These are phyloP conservation scores for Delitschia confertaspora DNA, from an alignment of 495 filamentous ascomycete genomes.

Conservation along the genomic window DNA sequence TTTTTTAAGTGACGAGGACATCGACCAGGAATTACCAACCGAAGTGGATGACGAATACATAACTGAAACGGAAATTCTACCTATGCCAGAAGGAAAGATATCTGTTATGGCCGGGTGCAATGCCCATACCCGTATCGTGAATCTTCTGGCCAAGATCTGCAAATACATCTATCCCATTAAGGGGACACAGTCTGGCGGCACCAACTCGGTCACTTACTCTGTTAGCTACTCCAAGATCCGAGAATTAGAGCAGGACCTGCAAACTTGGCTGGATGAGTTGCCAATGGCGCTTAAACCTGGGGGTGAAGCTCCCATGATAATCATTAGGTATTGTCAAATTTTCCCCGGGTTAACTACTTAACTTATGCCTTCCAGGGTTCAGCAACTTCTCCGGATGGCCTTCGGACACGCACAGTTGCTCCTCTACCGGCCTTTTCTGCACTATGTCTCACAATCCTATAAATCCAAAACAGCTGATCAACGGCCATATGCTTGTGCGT, in stretches of 20 bases:
- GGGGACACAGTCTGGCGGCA: conserved; percentile 33
- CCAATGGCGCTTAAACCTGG: conserved; percentile 67
- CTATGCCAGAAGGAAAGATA: conserved; percentile 64
- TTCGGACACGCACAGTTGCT: conserved; percentile 92
- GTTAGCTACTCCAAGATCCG: conserved; percentile 82
- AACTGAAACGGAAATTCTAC: conserved; percentile 61
- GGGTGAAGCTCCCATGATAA: conserved; percentile 59
- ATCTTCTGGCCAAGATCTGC: conserved; percentile 74
- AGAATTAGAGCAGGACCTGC: conserved; percentile 82
- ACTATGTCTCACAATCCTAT: conserved; percentile 74
- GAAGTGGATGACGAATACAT: conserved; percentile 91
- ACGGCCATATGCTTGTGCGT: conserved; percentile 81
- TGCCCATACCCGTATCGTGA: conserved; percentile 70
- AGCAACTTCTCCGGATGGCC: conserved; percentile 77
- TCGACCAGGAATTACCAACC: conserved; percentile 79
- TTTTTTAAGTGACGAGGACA: conserved; percentile 77
- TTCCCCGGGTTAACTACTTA: not conserved
- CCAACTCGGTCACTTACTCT: conserved; percentile 56
- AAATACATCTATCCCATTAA: conserved; percentile 87
- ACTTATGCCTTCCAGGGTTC: conserved; percentile 49
- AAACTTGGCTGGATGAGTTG: conserved; percentile 72
- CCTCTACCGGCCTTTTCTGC: conserved; percentile 88
- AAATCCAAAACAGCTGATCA: conserved; percentile 65
- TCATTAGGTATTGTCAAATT: conserved; percentile 57
- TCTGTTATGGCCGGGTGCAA: conserved; percentile 75